Base-by-base conservation (phyloP, 2,329 filamentous ascomycete genomes). In the Aspergillus hortae region DNA sequence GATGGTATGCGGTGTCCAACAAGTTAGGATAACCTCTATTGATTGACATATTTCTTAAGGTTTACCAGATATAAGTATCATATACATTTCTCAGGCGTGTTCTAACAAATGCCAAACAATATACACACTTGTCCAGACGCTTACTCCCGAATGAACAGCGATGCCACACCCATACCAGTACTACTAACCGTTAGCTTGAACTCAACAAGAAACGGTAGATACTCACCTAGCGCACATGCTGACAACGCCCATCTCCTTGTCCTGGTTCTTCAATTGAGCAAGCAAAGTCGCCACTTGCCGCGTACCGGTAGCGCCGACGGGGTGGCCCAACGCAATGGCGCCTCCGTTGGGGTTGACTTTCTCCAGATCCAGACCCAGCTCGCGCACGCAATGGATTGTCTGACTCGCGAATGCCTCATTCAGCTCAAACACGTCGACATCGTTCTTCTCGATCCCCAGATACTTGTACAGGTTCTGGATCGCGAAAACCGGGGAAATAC, bases 331-430 rank as follows among this genome's bases (percentile, higher is more conserved):
- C 6, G 91, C 91, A 70, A 96, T 95, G 1, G 91, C 91, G n/a
- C 91, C 91, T 46, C 91, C 91, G 54, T 92, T 89, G 0, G 89
- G 89, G 72, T 96, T 96, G 15, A 96, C 86, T 71, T 81, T 85
- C 10, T 82, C 82, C 44, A 81, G 73, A 60, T 85, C 80, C 69
- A 83, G 45, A 66, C 80, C 60, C 1, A 75, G 56, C 73, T 94
- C 82, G 62, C 89, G 81, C 51, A 87, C 77, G 75, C 90, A 94
- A 81, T 96, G 95, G 43, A 96, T 90, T 4, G 89, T 90, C 91
- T 96, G 96, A 55, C 88, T 92, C 11, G 91, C 92, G 67, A 96
- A 96, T 1, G 92, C 92, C 80, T 96, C 92, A 77, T 96, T 97
- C 67, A 97, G 73, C 79, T 96, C 92, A 60, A 95, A 78, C 15